These are phyloP conservation scores for Calonectria montana DNA, from an alignment of 2,329 filamentous ascomycete species.

Conservation along the genomic window DNA sequence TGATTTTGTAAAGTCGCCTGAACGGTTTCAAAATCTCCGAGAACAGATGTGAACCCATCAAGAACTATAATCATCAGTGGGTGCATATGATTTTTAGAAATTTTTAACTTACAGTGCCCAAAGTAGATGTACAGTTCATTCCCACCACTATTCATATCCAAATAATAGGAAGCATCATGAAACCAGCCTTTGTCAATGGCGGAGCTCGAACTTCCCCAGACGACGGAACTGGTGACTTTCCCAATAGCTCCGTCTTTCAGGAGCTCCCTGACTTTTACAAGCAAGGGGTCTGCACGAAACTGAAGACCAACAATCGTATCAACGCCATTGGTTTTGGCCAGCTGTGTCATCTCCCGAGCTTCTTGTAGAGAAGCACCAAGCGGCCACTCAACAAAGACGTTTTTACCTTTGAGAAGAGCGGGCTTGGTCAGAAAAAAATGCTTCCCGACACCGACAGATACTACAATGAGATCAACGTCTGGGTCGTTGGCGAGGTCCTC, in stretches of 20 bases:
- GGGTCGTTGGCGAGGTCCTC: conserved; percentile 57
- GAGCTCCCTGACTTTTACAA: conserved; percentile 27
- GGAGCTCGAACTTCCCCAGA: conserved; percentile 12
- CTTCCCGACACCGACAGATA: conserved; percentile 59
- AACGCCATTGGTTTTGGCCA: conserved; percentile 47
- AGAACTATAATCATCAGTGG: conserved; percentile 6
- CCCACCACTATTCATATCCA: conserved; percentile 19
- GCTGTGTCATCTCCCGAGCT: conserved; percentile 51
- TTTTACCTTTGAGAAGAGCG: conserved; percentile 52
- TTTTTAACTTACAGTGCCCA: conserved; percentile 20
- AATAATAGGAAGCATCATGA: conserved; percentile 9
- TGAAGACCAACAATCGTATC: conserved; percentile 60
- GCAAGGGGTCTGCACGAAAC: conserved; percentile 54
- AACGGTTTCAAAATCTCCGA: conserved; percentile 18
- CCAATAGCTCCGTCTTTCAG: conserved; percentile 26
- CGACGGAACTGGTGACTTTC: conserved; percentile 15
- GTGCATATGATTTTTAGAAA: too few species aligned
- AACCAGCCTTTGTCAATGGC: not conserved
- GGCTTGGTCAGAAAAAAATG: conserved; percentile 57
- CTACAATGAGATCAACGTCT: conserved; percentile 63
- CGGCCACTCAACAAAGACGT: conserved; percentile 26
- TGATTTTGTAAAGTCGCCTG: conserved; percentile 18
- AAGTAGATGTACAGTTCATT: conserved; percentile 21
- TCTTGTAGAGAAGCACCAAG: conserved; percentile 42
- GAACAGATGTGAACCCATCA: conserved; percentile 19